Base-by-base conservation (phyloP, 495 filamentous ascomycete genomes). In the Parathielavia appendiculata region DNA sequence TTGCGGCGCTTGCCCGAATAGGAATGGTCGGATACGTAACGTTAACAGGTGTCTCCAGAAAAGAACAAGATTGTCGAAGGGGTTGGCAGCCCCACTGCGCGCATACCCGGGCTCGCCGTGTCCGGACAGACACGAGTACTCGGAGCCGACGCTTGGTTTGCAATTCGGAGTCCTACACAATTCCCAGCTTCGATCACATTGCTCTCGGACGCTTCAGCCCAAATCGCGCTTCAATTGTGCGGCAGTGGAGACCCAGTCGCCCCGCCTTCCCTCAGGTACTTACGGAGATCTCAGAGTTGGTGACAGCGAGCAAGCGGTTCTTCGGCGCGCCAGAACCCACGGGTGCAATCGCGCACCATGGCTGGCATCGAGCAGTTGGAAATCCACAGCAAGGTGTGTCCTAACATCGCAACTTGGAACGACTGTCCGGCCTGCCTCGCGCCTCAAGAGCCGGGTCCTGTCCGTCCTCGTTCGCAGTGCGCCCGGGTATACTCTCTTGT, bases 311-410 rank as follows among this genome's bases (percentile, higher is more conserved):
- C 11, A 20, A 51, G 43, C 51, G 13, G 9, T 17, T 17, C 22
- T 44, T 11, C 12, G 20, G 23, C 39, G 51, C 17, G 61, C n/a
- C 51, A 49, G 41, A 63, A 51, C 43, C 41, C 43, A 17, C 36
- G 22, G 45, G 22, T n/a, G 45, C 54, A 20, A 30, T 23, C 17
- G 30, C 54, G 34, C 45, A 38, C 57, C 70, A 95, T 95, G 89
- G 90, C 89, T 44, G 90, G 89, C 66, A 95, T 97, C 81, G 93
- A 98, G 78, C 91, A 96, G 78, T 76, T 98, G 61, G 93, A 97
- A 72, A 88, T 98, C 60, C 93, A 96, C 71, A 95, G 91, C 85
- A 97, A 91, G 85, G 93, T 95, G 79, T 59, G 81, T 63, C 39
- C 6, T 16, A 5, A 30, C n/a, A 8, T 19, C 14, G 17, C 35